Evolutionary conservation across 768 basidiomycete species (phyloP).

Genomic region (Pilatotrama ljubarskyi): DNA sequence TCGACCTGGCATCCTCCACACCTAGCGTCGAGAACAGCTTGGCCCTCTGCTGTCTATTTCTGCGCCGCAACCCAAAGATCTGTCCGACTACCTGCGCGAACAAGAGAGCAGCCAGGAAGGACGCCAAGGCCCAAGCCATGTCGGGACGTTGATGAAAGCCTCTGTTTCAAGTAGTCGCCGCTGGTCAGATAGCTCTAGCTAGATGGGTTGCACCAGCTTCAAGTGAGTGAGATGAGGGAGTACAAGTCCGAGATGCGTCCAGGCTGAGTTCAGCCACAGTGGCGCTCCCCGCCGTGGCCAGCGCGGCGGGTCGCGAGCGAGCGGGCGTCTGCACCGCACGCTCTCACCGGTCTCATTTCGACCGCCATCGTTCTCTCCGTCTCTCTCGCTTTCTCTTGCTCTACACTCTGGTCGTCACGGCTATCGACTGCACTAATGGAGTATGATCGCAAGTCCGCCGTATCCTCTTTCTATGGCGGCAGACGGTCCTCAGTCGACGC

Average conservation of each 20-base stretch:
- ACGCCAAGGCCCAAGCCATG: conserved; percentile 8
- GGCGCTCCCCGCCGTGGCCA: not conserved
- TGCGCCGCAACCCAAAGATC: conserved; percentile 10
- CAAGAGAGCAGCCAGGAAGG: not conserved
- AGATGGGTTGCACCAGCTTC: too few species aligned
- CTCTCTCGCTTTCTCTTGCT: not conserved
- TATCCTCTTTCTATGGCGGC: conserved; percentile 78
- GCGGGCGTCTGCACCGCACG: not conserved
- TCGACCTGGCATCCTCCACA: not conserved
- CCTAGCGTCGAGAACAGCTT: conserved; percentile 1
- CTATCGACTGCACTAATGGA: conserved; percentile 49
- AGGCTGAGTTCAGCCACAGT: not conserved
- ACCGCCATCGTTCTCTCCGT: conserved; percentile 1
- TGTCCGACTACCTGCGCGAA: conserved; percentile 3
- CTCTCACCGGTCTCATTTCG: conserved; percentile 3
- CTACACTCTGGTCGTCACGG: not conserved
- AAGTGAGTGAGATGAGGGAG: not conserved
- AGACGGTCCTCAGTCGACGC: conserved; percentile 62
- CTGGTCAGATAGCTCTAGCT: too few species aligned
- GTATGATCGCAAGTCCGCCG: conserved; percentile 73
- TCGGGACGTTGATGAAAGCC: too few species aligned
- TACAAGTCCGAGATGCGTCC: not conserved
- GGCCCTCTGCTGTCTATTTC: conserved; percentile 4
- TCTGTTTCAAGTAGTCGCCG: too few species aligned
- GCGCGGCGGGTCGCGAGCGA: conserved; percentile 4